phyloP scores from a whole-genome alignment of 257 asterid species.

The Jacaranda copaia region DNA sequence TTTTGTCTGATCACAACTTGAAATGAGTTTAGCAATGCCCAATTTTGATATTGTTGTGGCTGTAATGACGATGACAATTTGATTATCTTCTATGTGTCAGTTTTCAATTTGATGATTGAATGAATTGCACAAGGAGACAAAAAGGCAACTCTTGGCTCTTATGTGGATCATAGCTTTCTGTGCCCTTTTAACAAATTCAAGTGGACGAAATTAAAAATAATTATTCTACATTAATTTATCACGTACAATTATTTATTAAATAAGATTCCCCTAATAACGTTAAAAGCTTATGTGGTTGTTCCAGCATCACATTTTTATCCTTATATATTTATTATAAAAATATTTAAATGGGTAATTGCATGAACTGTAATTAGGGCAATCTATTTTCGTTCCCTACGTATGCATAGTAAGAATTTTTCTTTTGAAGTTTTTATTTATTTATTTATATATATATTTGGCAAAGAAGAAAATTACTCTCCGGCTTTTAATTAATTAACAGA shows the following conservation, averaged over 20 bases:
- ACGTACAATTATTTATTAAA: not conserved
- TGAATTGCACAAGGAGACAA: not conserved
- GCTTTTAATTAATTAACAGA: not conserved
- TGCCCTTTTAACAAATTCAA: not conserved
- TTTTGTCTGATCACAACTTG: not conserved
- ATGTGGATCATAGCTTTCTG: not conserved
- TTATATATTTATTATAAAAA: not conserved
- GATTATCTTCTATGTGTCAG: not conserved
- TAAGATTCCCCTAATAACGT: not conserved
- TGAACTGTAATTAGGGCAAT: not conserved
- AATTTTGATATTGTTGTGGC: not conserved
- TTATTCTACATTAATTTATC: not conserved
- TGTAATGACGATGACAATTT: not conserved
- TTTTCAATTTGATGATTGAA: not conserved
- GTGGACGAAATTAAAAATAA: not conserved
- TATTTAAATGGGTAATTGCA: not conserved
- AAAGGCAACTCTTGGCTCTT: slow-evolving; percentile 10
- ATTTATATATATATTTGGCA: too few relatives aligned
- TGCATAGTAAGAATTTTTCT: not conserved
- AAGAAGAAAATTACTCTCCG: not conserved
- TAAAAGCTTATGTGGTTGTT: slow-evolving; percentile 9
- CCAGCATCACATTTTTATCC: slow-evolving; percentile 1
- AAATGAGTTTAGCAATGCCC: not conserved
- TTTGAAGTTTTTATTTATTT: too few relatives aligned
- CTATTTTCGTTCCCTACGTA: not conserved